phyloP scores from a whole-genome alignment of 169 alveolate species.

The Plasmodium reichenowi region DNA sequence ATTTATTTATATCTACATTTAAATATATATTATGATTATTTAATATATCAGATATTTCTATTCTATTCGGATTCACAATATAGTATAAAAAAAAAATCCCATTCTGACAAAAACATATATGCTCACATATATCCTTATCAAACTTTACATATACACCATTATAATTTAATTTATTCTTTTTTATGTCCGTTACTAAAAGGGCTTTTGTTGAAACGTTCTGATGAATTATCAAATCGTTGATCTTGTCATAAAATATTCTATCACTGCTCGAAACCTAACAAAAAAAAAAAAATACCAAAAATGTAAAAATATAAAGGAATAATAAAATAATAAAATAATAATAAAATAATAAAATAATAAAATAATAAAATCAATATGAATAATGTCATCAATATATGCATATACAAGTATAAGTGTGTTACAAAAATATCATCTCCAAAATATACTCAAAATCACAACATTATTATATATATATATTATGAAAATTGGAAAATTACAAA shows the following conservation, averaged over 20 bases:
- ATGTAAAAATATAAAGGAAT: too few species aligned
- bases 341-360: too few species aligned
- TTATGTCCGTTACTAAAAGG: constrained; percentile 47
- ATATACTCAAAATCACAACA: too few species aligned
- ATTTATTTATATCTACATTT: constrained; percentile 39
- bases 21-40: constrained; percentile 63
- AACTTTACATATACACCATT: constrained; percentile 66
- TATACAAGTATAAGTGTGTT: too few species aligned
- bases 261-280: constrained; percentile 58
- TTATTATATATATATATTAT: too few species aligned
- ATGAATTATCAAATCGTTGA: constrained; percentile 66
- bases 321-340: too few species aligned
- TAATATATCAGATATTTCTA: constrained; percentile 53
- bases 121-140: constrained; percentile 51
- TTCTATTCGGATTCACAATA: constrained; percentile 34
- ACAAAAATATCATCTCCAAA: too few species aligned
- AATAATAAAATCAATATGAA: too few species aligned
- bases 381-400: too few species aligned
- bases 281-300: not conserved
- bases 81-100: constrained; percentile 50
- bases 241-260: constrained; percentile 50
- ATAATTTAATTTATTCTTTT: constrained; percentile 35
- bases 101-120: constrained; percentile 32
- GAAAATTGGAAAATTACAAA: too few species aligned
- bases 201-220: constrained; percentile 64